phyloP scores from a whole-genome alignment of 768 basidiomycete genomes.

The Boletales sp. region DNA sequence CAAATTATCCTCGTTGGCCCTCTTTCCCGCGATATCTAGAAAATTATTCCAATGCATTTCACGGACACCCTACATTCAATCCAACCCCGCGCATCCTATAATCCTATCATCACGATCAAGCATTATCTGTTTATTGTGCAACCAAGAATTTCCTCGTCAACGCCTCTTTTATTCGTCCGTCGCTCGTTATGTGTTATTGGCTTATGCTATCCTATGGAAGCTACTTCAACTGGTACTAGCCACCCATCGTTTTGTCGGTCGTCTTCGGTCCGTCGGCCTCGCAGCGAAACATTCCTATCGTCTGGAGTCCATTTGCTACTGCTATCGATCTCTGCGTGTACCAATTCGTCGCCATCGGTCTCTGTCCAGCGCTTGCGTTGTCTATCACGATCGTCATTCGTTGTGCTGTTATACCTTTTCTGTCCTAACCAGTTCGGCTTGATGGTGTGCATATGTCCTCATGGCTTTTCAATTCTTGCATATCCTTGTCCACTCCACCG shows the following conservation, averaged over 20 bases:
- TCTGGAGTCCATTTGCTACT: slow-evolving; percentile 17
- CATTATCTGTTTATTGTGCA: slow-evolving; percentile 29
- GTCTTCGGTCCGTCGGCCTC: background rate
- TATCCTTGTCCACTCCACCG: slow-evolving; percentile 9
- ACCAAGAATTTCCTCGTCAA: slow-evolving; percentile 22
- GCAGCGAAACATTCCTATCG: slow-evolving; percentile 17
- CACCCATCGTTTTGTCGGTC: slow-evolving; percentile 21
- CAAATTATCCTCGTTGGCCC: background rate
- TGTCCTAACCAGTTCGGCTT: background rate
- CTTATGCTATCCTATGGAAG: slow-evolving; percentile 11
- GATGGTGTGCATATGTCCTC: slow-evolving; percentile 8
- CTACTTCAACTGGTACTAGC: slow-evolving; percentile 3
- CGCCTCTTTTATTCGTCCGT: slow-evolving; percentile 4
- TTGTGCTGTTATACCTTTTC: slow-evolving; percentile 9
- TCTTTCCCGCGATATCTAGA: slow-evolving; percentile 14
- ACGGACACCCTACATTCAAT: slow-evolving; percentile 24
- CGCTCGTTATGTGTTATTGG: slow-evolving; percentile 23
- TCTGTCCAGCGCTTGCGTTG: slow-evolving; percentile 15
- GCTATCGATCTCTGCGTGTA: slow-evolving; percentile 25
- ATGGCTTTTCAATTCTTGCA: slow-evolving; percentile 20
- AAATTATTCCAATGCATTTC: slow-evolving; percentile 22
- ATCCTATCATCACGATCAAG: slow-evolving; percentile 16
- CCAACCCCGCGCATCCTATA: slow-evolving; percentile 20
- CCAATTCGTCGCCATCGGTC: slow-evolving; percentile 15
- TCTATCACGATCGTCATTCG: slow-evolving; percentile 7